Base-by-base conservation (phyloP, 2,329 filamentous ascomycete species). In the Dryadomyces quercivorus region DNA sequence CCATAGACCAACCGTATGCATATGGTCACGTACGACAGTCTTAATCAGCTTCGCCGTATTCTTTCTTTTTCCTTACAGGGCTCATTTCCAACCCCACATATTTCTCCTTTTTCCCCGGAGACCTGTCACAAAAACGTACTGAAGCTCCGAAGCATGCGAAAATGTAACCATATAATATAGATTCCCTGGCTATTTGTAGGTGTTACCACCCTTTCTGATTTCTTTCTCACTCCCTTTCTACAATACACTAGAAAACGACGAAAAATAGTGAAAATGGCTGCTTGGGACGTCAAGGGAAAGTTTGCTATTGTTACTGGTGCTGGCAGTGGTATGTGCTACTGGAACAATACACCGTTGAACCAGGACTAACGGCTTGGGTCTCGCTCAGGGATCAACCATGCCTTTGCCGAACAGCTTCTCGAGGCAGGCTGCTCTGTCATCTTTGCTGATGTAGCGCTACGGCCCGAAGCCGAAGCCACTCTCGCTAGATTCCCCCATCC, bases 351-450 rank as follows among this genome's bases (percentile, higher is more conserved):
- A 15, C 20, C 12, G 13, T 26, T 8, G 26, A 31, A 5, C 1
- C 9, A 22, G 22, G 13, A 2, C 20, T 47, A 18, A 47, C 21
- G 6, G 20, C 2, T 21, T 20, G 10, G 6, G 6, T 4, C 22
- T 18, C 2, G 18, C 20, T 31, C 47, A 70, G 68, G 69, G 34
- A 71, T 72, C 54, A 67, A 65, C 59, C 64, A 70, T 9, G 64
- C 61, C 38, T 69, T 71, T 56, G 62, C 65, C 48, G 59, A 61
- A 20, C 57, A 67, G 3, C 63, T 72, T 3, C 63, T 71, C 38
- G 55, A 56, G 3, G 62, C 63, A 18, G 67, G 66, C 53, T 70
- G 64, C 58, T 70, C 68, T 10, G 68, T 71, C 45, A 55, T 71
- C 22, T 63, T 71, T 42, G 69, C 62, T 45, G 69, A 72, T 57